phyloP scores from a whole-genome alignment of 2,329 filamentous ascomycete genomes.

The Fusarium lyarnte region DNA sequence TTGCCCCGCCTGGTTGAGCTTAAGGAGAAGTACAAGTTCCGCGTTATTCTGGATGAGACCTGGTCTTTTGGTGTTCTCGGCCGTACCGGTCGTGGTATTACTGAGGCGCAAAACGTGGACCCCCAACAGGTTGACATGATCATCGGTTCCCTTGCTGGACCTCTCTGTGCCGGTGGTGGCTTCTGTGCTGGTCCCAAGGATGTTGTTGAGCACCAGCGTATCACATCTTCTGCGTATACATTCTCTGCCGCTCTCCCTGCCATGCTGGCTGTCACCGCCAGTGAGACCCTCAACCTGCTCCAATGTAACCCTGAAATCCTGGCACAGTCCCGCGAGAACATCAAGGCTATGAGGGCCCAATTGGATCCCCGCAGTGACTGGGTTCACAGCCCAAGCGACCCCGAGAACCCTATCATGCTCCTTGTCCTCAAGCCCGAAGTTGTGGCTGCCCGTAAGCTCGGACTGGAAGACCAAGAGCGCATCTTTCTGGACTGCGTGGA shows the following conservation, averaged over 20 bases:
- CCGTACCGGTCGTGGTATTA: slow-evolving; percentile 88
- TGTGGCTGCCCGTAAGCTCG: slow-evolving; percentile 74
- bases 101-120: slow-evolving; percentile 96
- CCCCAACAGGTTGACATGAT: slow-evolving; percentile 96
- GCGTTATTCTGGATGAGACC: slow-evolving; percentile 95
- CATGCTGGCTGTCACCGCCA: slow-evolving; percentile 93
- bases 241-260: slow-evolving; percentile 95
- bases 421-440: slow-evolving; percentile 86
- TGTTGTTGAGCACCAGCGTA: slow-evolving; percentile 95
- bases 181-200: slow-evolving; percentile 94
- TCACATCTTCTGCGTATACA: slow-evolving; percentile 91
- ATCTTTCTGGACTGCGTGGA: slow-evolving; percentile 93
- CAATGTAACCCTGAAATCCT: slow-evolving; percentile 89
- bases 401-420: slow-evolving; percentile 88
- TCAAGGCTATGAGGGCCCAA: slow-evolving; percentile 84
- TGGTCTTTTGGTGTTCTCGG: slow-evolving; percentile 97
- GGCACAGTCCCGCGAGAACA: slow-evolving; percentile 82
- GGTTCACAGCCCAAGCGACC: slow-evolving; percentile 81
- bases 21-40: slow-evolving; percentile 97
- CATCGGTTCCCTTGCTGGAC: slow-evolving; percentile 88
- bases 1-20: slow-evolving; percentile 91
- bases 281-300: slow-evolving; percentile 86
- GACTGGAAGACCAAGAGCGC: slow-evolving; percentile 80
- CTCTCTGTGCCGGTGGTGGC: slow-evolving; percentile 90
- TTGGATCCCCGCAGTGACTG: slow-evolving; percentile 94